Evolutionary conservation across 2,329 filamentous ascomycete species (phyloP), one percentile per base, ranked within the genome.

Genomic region (Pseudopyrenochaeta lycopersici): DNA sequence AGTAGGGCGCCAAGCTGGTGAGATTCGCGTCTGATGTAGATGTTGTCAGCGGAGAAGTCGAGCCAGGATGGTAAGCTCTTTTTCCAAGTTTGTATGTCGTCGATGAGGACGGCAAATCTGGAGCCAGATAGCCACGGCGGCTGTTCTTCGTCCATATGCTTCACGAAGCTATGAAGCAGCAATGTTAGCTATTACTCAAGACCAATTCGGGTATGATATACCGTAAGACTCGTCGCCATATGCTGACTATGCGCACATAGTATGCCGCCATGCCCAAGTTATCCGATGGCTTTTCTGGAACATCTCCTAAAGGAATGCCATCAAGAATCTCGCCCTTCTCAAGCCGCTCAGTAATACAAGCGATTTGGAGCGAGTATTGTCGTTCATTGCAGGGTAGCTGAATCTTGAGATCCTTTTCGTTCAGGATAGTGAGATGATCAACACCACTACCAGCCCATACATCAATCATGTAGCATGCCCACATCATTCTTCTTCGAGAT

Each of bases 391-490:
- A 72, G 11, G 70, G 70, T 11, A 72, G 59, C 39, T 72, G 70
- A 17, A 72, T 67, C 54, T 70, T 71, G 47, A 72, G 62, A 31
- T 72, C 70, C 41, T 61, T 66, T 52, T 72, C 68, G 49, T 67
- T 72, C 42, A 72, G 33, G 11, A 72, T 71, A 17, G 70, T 72
- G 30, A 72, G 56, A 40, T 70, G 70, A 44, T 72, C 70, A 10
- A 72, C 67, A 9, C 70, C 70, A 49, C 70, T 71, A 10, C 70
- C 70, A 32, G 70, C 70, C 70, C 70, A 72, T 9, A 72, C 68
- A 51, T 72, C 70, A 33, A 72, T 66, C 68, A 72, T 70, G 46
- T 71, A 72, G 43, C 70, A 72, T 9, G 70, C 68, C 70, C 70
- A 72, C 70, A 72, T 72, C 9, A 72, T 43, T n/a, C 70, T 54